Conservation (phyloP, 257 asterid genomes). For the Salvia miltiorrhiza region DNA sequence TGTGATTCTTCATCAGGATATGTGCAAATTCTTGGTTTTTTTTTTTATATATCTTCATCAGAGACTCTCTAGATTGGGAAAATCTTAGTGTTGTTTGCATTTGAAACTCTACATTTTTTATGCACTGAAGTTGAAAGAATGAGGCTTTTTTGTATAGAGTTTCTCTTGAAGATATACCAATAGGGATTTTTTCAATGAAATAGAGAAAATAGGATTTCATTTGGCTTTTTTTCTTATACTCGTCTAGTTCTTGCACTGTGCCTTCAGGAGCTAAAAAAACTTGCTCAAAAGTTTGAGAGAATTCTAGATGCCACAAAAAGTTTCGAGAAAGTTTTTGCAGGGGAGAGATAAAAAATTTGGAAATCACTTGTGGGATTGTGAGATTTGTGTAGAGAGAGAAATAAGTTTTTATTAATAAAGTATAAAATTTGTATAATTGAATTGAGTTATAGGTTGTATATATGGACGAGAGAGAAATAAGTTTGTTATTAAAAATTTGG, state of each 20-base stretch:
- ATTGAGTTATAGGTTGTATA: no score
- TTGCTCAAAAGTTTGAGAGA: conserved; percentile 61
- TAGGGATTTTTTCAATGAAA: conserved; percentile 53
- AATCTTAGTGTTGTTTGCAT: conserved; percentile 27
- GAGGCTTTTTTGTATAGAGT: conserved; percentile 65
- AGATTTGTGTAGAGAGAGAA: no score
- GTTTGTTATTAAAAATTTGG: no score
- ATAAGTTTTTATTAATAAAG: no score
- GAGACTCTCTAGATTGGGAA: conserved; percentile 57
- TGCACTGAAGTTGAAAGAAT: conserved; percentile 72
- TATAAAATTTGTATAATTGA: no score
- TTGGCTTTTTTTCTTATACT: neutral
- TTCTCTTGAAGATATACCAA: conserved; percentile 58
- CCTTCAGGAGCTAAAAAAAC: conserved; percentile 64
- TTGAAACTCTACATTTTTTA: neutral
- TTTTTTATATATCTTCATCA: conserved; percentile 17
- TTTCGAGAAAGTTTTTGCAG: conserved; percentile 56
- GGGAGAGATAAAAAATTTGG: conserved; percentile 50
- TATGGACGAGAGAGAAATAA: no score
- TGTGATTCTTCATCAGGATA: no score
- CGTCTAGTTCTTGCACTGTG: conserved; percentile 11
- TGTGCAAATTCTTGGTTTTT: neutral
- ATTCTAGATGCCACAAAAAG: conserved; percentile 70
- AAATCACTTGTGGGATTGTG: no score
- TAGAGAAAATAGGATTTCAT: neutral